Evolutionary conservation across 768 basidiomycete species (phyloP), one percentile per base, ranked within the genome.

Genomic region (Saitozyma sp.): DNA sequence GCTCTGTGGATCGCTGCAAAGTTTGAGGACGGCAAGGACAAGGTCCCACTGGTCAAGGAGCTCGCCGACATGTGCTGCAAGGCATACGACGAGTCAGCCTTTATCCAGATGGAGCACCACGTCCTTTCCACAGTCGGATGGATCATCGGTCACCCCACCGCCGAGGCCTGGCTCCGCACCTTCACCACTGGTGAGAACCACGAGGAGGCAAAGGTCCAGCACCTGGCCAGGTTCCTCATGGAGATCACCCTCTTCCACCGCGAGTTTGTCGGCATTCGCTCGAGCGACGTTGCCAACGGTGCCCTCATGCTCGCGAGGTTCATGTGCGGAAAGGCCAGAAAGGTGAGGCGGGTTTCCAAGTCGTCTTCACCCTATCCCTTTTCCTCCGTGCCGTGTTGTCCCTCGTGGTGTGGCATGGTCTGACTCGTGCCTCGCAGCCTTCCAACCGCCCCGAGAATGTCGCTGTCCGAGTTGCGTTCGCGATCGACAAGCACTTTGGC

Each of bases 1-100:
- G 92, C 96, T 45, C 85, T 99, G 11, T 99, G 96, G 96, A 97
- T 98, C 70, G 96, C 96, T 14, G 90, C 95, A 67, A 99, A 99
- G 82, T 99, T 97, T 71, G 96, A 99, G 81, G 96, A 99, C 75
- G 90, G 93, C 20, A 98, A 99, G 80, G 95, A 98, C 76, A 92
- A 94, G 66, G 92, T 98, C 13, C 96, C 96, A 10, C 91, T 92
- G 0, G 90, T 97, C 7, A 88, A 91, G 75, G 94, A 98, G 67
- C 88, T 99, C 58, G 88, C 88, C 50, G 89, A 92, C 76, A 92
- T 96, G 79, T 98, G 96, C 82, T 92, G 89, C 74, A 89, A 94
- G 75, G 92, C 92, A 2, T 98, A 98, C 79, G 94, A 97, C 78
- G 93, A 95, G 80, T 89, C 89, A 3, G 95, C 95, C 1, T 99